Conservation (phyloP, 306 rosid species). For the Morella rubra region DNA sequence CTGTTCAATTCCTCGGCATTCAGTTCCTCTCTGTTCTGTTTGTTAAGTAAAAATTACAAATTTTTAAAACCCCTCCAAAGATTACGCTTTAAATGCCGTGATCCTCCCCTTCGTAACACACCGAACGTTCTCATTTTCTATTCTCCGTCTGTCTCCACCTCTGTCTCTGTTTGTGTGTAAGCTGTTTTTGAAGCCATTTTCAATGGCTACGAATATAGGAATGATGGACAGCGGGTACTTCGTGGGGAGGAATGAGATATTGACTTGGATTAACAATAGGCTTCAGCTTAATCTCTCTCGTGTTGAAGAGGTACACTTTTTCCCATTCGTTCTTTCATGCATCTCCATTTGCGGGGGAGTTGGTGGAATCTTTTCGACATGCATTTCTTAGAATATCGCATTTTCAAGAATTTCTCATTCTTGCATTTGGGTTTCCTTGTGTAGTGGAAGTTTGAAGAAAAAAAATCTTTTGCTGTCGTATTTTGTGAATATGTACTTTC, state of each 20-base stretch:
- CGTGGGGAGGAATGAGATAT: constrained; percentile 93
- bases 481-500: not conserved
- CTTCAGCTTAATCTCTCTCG: constrained; percentile 90
- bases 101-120: constrained; percentile 1
- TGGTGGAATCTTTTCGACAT: constrained; percentile 15
- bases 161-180: not conserved
- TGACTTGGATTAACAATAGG: constrained; percentile 84
- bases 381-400: constrained; percentile 9
- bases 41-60: not conserved
- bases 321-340: not conserved
- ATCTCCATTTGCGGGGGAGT: constrained; percentile 14
- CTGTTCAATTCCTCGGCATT: constrained; percentile 25
- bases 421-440: not conserved
- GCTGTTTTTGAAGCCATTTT: constrained; percentile 16
- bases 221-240: constrained; percentile 95
- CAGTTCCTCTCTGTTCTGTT: constrained; percentile 17
- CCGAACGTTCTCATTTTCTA: not conserved
- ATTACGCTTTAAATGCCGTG: constrained; percentile 31
- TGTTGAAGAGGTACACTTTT: constrained; percentile 67
- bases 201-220: constrained; percentile 86
- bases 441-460: not conserved
- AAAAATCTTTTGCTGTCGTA: not conserved
- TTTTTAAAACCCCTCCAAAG: constrained; percentile 20
- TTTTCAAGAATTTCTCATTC: not conserved
- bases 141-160: not conserved